phyloP scores from a whole-genome alignment of 768 basidiomycete species.

The Phanerodontia chrysosporium region DNA sequence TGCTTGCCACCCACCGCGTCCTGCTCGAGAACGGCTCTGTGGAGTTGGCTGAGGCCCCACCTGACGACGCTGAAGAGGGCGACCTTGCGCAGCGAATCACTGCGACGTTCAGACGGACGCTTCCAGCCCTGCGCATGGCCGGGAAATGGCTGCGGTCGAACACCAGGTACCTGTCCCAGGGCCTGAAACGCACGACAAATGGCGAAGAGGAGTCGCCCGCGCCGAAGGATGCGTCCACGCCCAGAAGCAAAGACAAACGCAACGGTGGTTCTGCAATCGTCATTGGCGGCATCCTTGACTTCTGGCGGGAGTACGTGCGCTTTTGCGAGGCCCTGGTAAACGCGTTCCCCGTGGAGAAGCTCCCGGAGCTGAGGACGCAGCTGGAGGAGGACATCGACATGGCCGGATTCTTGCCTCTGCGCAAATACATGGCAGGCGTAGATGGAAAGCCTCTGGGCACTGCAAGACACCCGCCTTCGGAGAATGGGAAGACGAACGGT shows the following conservation, averaged over 20 bases:
- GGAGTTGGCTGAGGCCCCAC: constrained; percentile 55
- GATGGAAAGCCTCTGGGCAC: constrained; percentile 15
- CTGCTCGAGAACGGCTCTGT: constrained; percentile 63
- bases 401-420: constrained; percentile 82
- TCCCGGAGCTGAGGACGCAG: constrained; percentile 55
- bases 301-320: constrained; percentile 70
- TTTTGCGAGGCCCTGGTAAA: constrained; percentile 59
- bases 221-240: not conserved
- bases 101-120: constrained; percentile 76
- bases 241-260: constrained; percentile 24
- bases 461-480: not conserved
- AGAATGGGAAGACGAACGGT: not conserved
- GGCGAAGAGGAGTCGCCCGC: constrained; percentile 20
- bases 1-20: constrained; percentile 58
- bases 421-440: constrained; percentile 47
- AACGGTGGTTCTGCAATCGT: constrained; percentile 27
- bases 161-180: constrained; percentile 57
- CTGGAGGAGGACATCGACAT: constrained; percentile 92
- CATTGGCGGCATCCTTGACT: constrained; percentile 39
- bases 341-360: constrained; percentile 61
- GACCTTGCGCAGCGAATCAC: constrained; percentile 81
- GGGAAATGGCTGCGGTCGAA: constrained; percentile 88
- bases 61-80: constrained; percentile 48
- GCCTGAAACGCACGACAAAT: constrained; percentile 25
- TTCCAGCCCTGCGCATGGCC: constrained; percentile 83